Base-by-base conservation (phyloP, 2,329 filamentous ascomycete genomes). In the Cryphonectria japonica region DNA sequence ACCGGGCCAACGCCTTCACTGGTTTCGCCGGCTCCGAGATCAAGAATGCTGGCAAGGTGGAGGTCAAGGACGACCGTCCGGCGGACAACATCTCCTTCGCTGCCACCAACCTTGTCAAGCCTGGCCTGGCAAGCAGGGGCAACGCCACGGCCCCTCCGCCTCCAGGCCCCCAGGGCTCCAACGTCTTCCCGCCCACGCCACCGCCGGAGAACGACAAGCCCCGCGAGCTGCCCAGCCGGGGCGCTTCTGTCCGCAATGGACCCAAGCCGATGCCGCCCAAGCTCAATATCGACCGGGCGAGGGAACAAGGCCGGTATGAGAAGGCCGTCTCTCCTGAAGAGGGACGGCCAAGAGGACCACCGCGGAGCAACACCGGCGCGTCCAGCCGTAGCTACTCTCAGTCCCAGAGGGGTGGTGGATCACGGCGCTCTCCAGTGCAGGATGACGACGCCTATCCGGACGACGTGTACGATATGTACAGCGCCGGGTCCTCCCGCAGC, bases 101-200 rank as follows among this genome's bases (percentile, higher is more conserved):
- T 37, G 95, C 95, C 5, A 94, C 94, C 54, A 97, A 98, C 76
- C 89, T 98, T 11, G 95, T 98, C 73, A 96, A 96, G 79, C 92
- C 93, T 43, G 93, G 92, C 66, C 85, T 98, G 46, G 87, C 88
- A 75, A 95, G 92, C 78, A 89, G 93, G 74, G 88, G 92, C 77
- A 93, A 94, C 11, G 59, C 4, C 7, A 22, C 46, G 8, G 46
- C 41, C n/a, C 66, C 65, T 3, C 64, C 66, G 19, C 66, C 68
- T 13, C 59, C 63, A 26, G 64, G 62, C 22, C 93, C 93, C 0
- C 84, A 90, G 74, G 89, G 88, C 78, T 90, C 94, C 76, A 93
- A 93, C 76, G 88, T 95, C 73, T 98, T 98, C 83, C 96, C 96
- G 26, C 96, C 96, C n/a, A 98, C 96, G n/a, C 96, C 96, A 57